Percentiles rank a stretch among this genome's conserved stretches.
Evolutionary conservation across 352 stramenopile species (phyloP).

Genomic region (Globisporangium recalcitrans): DNA sequence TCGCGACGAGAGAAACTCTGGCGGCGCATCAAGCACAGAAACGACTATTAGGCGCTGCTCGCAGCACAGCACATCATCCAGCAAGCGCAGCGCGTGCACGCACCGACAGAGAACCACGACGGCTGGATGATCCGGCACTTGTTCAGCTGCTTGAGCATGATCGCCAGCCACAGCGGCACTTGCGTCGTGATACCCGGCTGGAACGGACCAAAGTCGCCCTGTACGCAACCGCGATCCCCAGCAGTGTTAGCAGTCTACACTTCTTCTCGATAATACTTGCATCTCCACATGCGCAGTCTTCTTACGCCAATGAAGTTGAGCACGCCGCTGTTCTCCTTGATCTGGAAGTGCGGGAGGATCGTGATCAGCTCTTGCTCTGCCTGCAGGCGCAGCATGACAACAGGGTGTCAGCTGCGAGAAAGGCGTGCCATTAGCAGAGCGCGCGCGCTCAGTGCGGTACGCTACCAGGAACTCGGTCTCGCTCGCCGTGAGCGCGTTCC

Average conservation of each 20-base stretch:
- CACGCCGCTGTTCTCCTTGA: conserved; percentile 68
- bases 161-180: conserved; percentile 85
- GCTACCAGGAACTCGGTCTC: conserved; percentile 80
- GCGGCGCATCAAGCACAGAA: not conserved
- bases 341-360: conserved; percentile 83
- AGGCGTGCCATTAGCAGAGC: not conserved
- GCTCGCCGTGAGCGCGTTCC: conserved; percentile 36
- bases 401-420: not conserved
- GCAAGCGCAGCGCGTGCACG: not conserved
- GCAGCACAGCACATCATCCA: not conserved
- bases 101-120: conserved; percentile 78
- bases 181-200: conserved; percentile 77
- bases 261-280: too few species aligned
- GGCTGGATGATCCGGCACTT: conserved; percentile 83
- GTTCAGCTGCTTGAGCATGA: conserved; percentile 87
- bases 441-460: not conserved
- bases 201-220: conserved; percentile 87
- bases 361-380: conserved; percentile 85
- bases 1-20: conserved; percentile 51
- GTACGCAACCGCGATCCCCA: not conserved
- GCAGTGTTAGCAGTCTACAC: not conserved
- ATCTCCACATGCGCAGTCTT: not conserved
- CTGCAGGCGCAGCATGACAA: conserved; percentile 17
- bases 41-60: too few species aligned
- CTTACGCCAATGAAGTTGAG: conserved; percentile 78